Evolutionary conservation across 2,329 filamentous ascomycete species (phyloP), one percentile per base, ranked within the genome.

Genomic region (Fusarium subglutinans): DNA sequence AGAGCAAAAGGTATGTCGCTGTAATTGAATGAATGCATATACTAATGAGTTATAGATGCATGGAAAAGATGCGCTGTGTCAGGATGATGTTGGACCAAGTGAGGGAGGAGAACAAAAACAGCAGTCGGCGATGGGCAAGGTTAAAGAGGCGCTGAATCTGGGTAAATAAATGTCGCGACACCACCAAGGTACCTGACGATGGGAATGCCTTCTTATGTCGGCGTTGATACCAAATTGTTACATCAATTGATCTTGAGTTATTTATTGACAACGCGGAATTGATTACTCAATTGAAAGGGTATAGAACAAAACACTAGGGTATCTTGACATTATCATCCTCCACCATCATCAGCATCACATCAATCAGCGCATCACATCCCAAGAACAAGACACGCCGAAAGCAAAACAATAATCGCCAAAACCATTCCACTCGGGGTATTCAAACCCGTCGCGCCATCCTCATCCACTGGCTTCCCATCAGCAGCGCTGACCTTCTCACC

Each of bases 401-500:
- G 22, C 14, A 77, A n/a, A 59, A 73, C 69, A 41, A 74, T 47
- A 38, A 70, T 28, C 45, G 69, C 67, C 47, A 77, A 35, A 17
- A 43, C 51, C 8, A 63, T 58, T 18, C 57, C 59, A n/a, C 71
- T 63, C 1, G 72, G 69, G 6, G 51, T 61, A 3, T 38, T 37
- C 11, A 63, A 43, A 7, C 48, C 69, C 18, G 48, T 44, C 5
- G 65, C 69, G 4, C 54, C 24, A 10, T 72, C 63, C 18, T 73
- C 70, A 18, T 73, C 66, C 6, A 40, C 72, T 7, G 67, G 63
- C 47, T 63, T 63, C 1, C 77, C 73, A 41, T 74, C 75, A 3
- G 72, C 68, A 3, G 85, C 85, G 28, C 82, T 68, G 2, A 86
- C 83, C 55, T 78, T 81, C 37, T 84, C 73, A 6, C 86, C 87